These are phyloP conservation scores for Diaporthe sp. DNA, from an alignment of 2,329 filamentous ascomycete species.

Conservation along the genomic window DNA sequence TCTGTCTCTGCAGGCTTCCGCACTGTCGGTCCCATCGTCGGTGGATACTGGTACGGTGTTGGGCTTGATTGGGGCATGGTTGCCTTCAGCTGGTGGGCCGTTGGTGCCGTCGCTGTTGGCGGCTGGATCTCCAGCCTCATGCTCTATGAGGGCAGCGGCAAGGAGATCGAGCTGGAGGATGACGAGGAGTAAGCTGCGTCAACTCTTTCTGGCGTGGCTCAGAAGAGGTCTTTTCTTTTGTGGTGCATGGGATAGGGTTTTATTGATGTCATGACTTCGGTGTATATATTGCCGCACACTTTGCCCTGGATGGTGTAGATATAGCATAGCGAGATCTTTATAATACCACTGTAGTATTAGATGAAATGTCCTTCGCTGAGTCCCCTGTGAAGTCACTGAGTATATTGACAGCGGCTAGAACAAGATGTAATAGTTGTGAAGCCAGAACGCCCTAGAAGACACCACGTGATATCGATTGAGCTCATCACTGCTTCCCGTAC, in stretches of 20 bases:
- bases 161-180: constrained; percentile 67
- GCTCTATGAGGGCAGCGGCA: constrained; percentile 74
- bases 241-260: constrained; percentile 5
- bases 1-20: constrained; percentile 63
- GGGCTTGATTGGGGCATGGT: constrained; percentile 60
- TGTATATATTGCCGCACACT: constrained; percentile 27
- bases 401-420: not conserved
- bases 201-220: no score
- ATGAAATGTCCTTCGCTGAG: not conserved
- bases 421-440: not conserved
- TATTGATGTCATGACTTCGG: constrained; percentile 25
- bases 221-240: not conserved
- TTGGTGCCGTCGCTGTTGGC: constrained; percentile 63
- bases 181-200: constrained; percentile 51
- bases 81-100: constrained; percentile 61
- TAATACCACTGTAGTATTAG: constrained; percentile 26
- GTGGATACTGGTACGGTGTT: constrained; percentile 61
- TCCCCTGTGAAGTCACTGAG: not conserved
- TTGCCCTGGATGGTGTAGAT: constrained; percentile 24
- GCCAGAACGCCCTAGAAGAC: no score
- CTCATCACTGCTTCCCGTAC: no score
- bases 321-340: constrained; percentile 26
- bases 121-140: constrained; percentile 71
- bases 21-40: constrained; percentile 63
- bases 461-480: no score